These are phyloP conservation scores for Boletus sp. DNA, from an alignment of 768 basidiomycete genomes.

Conservation along the genomic window DNA sequence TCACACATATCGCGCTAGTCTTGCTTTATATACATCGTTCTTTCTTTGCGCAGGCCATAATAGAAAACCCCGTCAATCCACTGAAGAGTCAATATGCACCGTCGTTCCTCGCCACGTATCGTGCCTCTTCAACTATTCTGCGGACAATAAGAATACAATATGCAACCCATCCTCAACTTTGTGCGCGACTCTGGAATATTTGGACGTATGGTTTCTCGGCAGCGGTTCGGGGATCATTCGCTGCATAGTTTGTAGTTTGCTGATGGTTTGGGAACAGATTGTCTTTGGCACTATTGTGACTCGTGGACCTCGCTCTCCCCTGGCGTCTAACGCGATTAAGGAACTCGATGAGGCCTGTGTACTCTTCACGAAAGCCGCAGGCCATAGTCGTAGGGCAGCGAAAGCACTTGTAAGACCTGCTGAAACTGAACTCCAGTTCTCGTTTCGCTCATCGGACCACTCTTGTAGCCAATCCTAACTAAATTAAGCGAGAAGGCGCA, in stretches of 20 bases:
- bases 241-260: not conserved
- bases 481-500: slow-evolving; percentile 67
- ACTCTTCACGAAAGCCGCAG: slow-evolving; percentile 63
- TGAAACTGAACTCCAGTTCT: not conserved
- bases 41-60: slow-evolving; percentile 72
- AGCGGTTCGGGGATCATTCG: slow-evolving; percentile 36
- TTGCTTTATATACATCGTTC: slow-evolving; percentile 63
- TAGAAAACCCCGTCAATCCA: slow-evolving; percentile 64
- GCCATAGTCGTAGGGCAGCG: slow-evolving; percentile 57
- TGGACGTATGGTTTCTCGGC: slow-evolving; percentile 64
- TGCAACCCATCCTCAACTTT: slow-evolving; percentile 43
- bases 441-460: not conserved
- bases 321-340: slow-evolving; percentile 64
- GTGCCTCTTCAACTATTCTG: slow-evolving; percentile 56
- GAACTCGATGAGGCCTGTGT: slow-evolving; percentile 68
- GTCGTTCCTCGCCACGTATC: slow-evolving; percentile 63
- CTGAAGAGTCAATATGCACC: slow-evolving; percentile 63
- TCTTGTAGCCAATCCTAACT: slow-evolving; percentile 49
- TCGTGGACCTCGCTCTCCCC: slow-evolving; percentile 63
- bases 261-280: slow-evolving; percentile 41
- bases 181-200: slow-evolving; percentile 56
- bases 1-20: slow-evolving; percentile 34
- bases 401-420: slow-evolving; percentile 58
- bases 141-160: slow-evolving; percentile 51
- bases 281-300: slow-evolving; percentile 81